A percentile compares a stretch with the other conserved stretches of the same genome.
phyloP scores from a whole-genome alignment of 805 yeast species.

The Saturnispora mendoncae region DNA sequence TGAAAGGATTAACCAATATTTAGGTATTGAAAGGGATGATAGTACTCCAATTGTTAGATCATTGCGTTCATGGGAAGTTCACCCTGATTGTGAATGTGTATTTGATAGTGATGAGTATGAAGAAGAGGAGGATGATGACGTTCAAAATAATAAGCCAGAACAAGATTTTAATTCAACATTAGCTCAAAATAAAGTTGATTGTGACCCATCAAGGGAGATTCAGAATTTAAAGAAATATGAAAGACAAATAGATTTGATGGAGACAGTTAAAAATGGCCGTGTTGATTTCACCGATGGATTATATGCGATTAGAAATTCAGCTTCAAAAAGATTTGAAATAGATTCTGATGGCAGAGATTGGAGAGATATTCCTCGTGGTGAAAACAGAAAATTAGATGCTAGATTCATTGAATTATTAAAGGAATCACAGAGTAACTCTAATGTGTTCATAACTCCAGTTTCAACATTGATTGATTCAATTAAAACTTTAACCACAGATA shows the following conservation, averaged over 20 bases:
- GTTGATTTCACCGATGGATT: slow-evolving; percentile 15
- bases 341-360: slow-evolving; percentile 60
- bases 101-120: slow-evolving; percentile 19
- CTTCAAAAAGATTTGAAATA: slow-evolving; percentile 33
- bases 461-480: slow-evolving; percentile 20
- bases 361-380: slow-evolving; percentile 62
- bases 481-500: slow-evolving; percentile 21
- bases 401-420: slow-evolving; percentile 20
- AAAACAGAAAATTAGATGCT: slow-evolving; percentile 34
- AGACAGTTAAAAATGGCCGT: neutral
- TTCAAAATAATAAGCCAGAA: slow-evolving; percentile 6
- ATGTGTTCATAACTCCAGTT: slow-evolving; percentile 23
- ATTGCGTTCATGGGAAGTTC: slow-evolving; percentile 21
- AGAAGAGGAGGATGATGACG: slow-evolving; percentile 15
- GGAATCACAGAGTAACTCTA: slow-evolving; percentile 17
- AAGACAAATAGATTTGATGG: neutral
- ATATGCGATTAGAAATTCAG: slow-evolving; percentile 29
- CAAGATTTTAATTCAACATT: neutral
- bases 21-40: slow-evolving; percentile 9
- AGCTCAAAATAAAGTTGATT: neutral
- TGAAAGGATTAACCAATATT: slow-evolving; percentile 8
- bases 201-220: neutral
- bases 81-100: slow-evolving; percentile 32
- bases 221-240: neutral
- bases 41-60: slow-evolving; percentile 4